Base-by-base conservation (phyloP, 2,329 filamentous ascomycete genomes). In the Colletotrichum sp. region DNA sequence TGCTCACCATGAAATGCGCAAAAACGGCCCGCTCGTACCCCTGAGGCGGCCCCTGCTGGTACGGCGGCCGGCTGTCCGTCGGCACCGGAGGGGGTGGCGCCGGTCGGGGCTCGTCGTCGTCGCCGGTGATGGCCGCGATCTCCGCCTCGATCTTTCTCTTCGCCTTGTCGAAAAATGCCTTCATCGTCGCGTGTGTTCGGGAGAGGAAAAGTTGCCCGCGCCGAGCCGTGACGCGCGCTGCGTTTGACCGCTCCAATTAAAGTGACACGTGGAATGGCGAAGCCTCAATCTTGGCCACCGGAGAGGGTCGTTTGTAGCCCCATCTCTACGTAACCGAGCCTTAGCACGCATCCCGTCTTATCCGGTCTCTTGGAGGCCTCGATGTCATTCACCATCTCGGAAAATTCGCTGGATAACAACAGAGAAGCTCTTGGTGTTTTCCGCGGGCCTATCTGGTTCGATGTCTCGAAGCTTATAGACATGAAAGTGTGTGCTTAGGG, bases 241-340 rank as follows among this genome's bases (percentile, higher is more conserved):
- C 52, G 24, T 52, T 72, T 68, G 30, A 73, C 70, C 28, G 74
- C 74, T 76, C 74, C 74, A 76, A 15, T 76, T 69, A 69, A 73
- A 73, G 65, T 52, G 74, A 76, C 74, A 74, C 74, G 74, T 76
- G 70, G 70, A 69, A 73, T 59, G 70, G 74, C 64, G 65, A 76
- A 74, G 74, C 70, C 69, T 69, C 34, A 74, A 59, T 68, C 74
- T 76, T 76, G 74, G 74, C 74, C 36, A 36, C 12, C 62, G 26
- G 36, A 32, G 39, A 65, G 28, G 26, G 63, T 16, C 57, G 24
- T 72, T 52, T 32, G 52, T n/a, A 55, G 72, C 52, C 72, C 72
- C 72, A 55, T 72, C 8, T 8, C 64, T 66, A 32, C 64, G 34
- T 74, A 74, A 44, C 70, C 74, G 74, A 69, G 74, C 70, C 74